These are phyloP conservation scores for Podila minutissima DNA, from an alignment of 192 early-diverging fungal species.

Conservation along the genomic window DNA sequence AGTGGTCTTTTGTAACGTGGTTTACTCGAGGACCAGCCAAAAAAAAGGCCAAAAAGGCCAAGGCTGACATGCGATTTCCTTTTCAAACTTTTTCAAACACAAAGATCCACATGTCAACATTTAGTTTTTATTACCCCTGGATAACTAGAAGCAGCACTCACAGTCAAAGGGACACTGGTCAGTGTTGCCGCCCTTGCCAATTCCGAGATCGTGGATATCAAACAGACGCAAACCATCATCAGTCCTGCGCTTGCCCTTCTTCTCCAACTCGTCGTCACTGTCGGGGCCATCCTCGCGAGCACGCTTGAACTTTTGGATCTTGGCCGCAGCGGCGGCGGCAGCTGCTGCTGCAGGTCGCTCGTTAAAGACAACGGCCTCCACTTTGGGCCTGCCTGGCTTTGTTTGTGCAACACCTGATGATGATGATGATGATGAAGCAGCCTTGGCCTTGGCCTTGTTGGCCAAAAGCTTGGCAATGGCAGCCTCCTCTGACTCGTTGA, in stretches of 20 bases:
- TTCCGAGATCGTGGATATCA: constrained; percentile 55
- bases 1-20: background rate
- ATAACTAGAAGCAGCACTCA: constrained; percentile 55
- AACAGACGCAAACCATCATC: constrained; percentile 58
- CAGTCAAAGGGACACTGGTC: constrained; percentile 62
- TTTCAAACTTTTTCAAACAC: constrained; percentile 1
- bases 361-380: constrained; percentile 45
- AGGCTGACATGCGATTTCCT: background rate
- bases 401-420: constrained; percentile 2
- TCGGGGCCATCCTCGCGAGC: constrained; percentile 28
- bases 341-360: constrained; percentile 47
- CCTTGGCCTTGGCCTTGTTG: constrained; percentile 6
- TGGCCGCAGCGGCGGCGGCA: constrained; percentile 37
- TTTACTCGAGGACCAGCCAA: background rate
- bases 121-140: too few relatives aligned
- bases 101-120: too few relatives aligned
- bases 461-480: constrained; percentile 34
- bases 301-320: constrained; percentile 48
- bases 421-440: background rate
- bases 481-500: constrained; percentile 44
- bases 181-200: constrained; percentile 58
- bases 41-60: constrained; percentile 10
- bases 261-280: constrained; percentile 51
- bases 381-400: constrained; percentile 25
- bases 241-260: constrained; percentile 45